phyloP scores from a whole-genome alignment of 768 basidiomycete genomes.

The Gautieria morchelliformis region DNA sequence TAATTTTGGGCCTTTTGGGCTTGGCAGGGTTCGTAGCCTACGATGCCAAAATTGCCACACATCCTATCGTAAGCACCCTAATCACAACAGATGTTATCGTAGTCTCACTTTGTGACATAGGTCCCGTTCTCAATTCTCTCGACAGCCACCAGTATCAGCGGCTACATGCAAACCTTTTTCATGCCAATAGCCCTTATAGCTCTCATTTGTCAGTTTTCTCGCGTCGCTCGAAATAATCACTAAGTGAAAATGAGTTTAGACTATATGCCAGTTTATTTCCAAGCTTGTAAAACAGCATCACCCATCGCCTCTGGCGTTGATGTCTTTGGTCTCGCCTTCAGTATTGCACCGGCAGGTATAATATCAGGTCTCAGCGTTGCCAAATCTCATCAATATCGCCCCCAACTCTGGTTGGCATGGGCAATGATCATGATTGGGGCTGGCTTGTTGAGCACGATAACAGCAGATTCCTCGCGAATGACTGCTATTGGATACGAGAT shows the following conservation, averaged over 20 bases:
- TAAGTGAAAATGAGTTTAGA: slow-evolving; percentile 17
- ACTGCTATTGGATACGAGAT: slow-evolving; percentile 18
- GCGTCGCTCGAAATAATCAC: slow-evolving; percentile 7
- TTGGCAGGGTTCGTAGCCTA: slow-evolving; percentile 30
- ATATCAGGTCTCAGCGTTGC: slow-evolving; percentile 25
- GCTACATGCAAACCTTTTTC: slow-evolving; percentile 27
- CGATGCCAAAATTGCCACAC: slow-evolving; percentile 22
- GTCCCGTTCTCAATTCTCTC: slow-evolving; percentile 23
- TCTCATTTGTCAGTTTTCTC: slow-evolving; percentile 1
- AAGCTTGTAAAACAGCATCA: slow-evolving; percentile 30
- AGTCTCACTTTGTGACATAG: not conserved
- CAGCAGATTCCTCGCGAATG: slow-evolving; percentile 16
- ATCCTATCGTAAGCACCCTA: slow-evolving; percentile 1
- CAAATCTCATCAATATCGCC: slow-evolving; percentile 24
- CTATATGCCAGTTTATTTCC: slow-evolving; percentile 38
- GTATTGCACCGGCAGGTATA: slow-evolving; percentile 31
- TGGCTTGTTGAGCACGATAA: slow-evolving; percentile 26
- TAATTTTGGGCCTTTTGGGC: slow-evolving; percentile 32
- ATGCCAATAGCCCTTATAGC: slow-evolving; percentile 12
- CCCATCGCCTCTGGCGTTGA: slow-evolving; percentile 30
- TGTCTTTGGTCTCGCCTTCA: slow-evolving; percentile 23
- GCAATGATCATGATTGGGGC: slow-evolving; percentile 21
- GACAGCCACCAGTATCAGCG: slow-evolving; percentile 31
- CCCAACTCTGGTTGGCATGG: slow-evolving; percentile 27
- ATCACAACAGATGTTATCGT: not conserved